Evolutionary conservation across 805 yeast species (phyloP), one percentile per base, ranked within the genome.

Genomic region (Zygoascus bituminiphila): DNA sequence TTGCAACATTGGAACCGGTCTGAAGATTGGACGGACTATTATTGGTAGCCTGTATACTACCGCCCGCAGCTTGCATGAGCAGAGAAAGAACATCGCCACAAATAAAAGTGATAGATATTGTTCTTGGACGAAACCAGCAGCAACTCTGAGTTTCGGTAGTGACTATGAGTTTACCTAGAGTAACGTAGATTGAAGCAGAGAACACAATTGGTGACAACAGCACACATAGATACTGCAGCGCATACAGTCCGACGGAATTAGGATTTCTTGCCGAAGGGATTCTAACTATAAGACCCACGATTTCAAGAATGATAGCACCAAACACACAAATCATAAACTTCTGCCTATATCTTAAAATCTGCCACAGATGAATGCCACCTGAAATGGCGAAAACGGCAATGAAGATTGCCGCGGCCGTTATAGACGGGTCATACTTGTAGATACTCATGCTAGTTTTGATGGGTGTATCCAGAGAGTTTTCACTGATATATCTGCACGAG

Each of bases 161-260:
- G 45, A 29, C 77, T 37, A 82, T 68, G 44, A 83, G 57, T 61
- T 85, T 82, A 2, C 84, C 88, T 54, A 88, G 66, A 44, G 81
- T 70, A 57, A 75, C 82, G 65, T 88, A 88, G 2, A 87, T 70
- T 1, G 91, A 95, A 2, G 86, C 96, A 82, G 85, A 82, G 40
- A 84, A 71, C 61, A 88, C 82, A 21, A 85, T 86, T 0, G 96
- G 96, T 0, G 88, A 89, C 44, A 88, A 65, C 0, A 91, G 84
- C 46, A 86, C 66, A 57, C 81, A 72, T 44, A 81, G 74, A 50
- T 82, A 74, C 63, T 88, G 94, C 56, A 81, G 63, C 31, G 84
- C 61, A 59, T 72, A 88, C 20, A 71, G 66, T 44, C 73, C 62
- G 33, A 66, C 56, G 26, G 66, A 58, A 6, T 53, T 38, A 1